These are phyloP conservation scores for Metarhizium anisopliae DNA, from an alignment of 2,329 filamentous ascomycete species.

Conservation along the genomic window DNA sequence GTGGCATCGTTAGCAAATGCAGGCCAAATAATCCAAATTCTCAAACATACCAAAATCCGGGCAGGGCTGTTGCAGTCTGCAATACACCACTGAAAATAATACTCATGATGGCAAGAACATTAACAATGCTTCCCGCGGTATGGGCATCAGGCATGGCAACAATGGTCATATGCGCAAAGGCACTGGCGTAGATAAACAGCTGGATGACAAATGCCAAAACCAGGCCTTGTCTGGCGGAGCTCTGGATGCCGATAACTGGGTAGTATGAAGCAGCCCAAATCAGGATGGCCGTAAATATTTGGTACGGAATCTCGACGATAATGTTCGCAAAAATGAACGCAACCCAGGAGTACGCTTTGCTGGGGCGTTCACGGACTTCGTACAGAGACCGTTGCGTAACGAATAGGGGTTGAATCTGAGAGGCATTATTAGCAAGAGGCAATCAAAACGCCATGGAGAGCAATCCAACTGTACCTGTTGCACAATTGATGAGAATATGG, in stretches of 20 bases:
- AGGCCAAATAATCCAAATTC: not conserved
- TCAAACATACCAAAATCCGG: conserved; percentile 51
- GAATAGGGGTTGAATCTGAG: conserved; percentile 64
- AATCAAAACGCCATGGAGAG: conserved; percentile 13
- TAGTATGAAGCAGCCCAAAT: conserved; percentile 63
- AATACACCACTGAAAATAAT: conserved; percentile 58
- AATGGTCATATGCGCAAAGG: conserved; percentile 67
- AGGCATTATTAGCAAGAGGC: conserved; percentile 21
- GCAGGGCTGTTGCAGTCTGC: conserved; percentile 46
- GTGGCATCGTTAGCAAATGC: not conserved
- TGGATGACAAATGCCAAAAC: conserved; percentile 56
- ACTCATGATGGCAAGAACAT: conserved; percentile 48
- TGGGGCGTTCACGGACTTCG: conserved; percentile 67
- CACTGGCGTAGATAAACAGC: conserved; percentile 62
- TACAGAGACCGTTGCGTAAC: conserved; percentile 65
- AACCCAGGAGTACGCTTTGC: conserved; percentile 67
- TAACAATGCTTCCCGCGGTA: conserved; percentile 56
- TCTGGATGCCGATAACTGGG: conserved; percentile 41
- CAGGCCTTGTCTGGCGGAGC: conserved; percentile 48
- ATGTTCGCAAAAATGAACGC: conserved; percentile 66
- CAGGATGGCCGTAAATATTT: conserved; percentile 53
- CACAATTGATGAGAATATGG: conserved; percentile 62
- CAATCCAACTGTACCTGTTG: conserved; percentile 38
- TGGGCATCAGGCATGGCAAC: conserved; percentile 60
- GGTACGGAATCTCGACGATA: conserved; percentile 63